Evolutionary conservation across 352 stramenopile species (phyloP), one percentile per base, ranked within the genome.

Genomic region (Pythium grandisporangium): DNA sequence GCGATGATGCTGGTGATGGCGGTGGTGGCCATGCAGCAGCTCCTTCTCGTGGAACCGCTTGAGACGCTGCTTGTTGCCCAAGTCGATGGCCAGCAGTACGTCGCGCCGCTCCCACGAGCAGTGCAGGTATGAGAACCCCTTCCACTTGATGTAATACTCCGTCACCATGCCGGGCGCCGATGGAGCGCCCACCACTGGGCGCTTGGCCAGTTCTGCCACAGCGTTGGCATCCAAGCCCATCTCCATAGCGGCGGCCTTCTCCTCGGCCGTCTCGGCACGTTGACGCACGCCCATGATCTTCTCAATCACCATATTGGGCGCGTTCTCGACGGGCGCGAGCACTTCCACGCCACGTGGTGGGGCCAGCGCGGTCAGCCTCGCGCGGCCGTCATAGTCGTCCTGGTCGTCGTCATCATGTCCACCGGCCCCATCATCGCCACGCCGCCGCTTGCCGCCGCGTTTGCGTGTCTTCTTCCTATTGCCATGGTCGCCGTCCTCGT

Each of bases 91-190:
- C 51, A 93, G 54, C 38, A 92, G 61, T 45, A 82, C 64, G 27
- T 90, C 66, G 7, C 63, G 55, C 0, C 68, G 71, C 59, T 93
- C 80, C 84, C 84, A 95, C 55, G 79, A 83, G 32, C 72, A 78
- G 51, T 94, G 84, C 55, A 95, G 69, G 61, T 94, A 90, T 37
- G 81, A 89, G 42, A 91, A 92, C 11, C 75, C 78, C 52, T 91
- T 93, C 81, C 81, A 95, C 61, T 95, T 95, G 60, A 95, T 93
- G 20, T 82, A 75, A 44, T 93, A 95, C 60, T 97, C 80, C 2
- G 58, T 67, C 20, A 81, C 45, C 20, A 44, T 36, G n/a, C 26
- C 22, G 11, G 29, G 44, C 33, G n/a, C 35, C 8, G 35, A 33
- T 33, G 48, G 23, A 10, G 37, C 23, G n/a, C n/a, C n/a, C n/a